Base-by-base conservation (phyloP, 1,139 yeast genomes). In the Candida albicans region DNA sequence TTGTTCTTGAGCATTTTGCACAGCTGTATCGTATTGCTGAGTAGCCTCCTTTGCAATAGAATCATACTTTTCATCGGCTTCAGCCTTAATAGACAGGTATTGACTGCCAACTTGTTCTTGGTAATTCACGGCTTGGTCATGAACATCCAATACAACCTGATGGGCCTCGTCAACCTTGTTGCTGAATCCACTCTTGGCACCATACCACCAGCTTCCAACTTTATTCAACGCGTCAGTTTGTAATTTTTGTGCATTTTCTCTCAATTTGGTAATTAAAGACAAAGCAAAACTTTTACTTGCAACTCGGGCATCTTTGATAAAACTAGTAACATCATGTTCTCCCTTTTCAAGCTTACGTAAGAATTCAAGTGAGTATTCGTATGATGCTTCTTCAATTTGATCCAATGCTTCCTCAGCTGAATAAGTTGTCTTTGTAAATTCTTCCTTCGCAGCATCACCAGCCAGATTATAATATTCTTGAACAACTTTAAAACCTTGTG, bases 401-500 rank as follows among this genome's bases (percentile, higher is more conserved):
- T 54, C 49, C 45, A 62, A 53, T 1, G 57, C 58, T 7, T 60
- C 57, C 12, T 57, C 62, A 31, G 57, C 51, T 9, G 57, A 52
- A 28, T 47, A 51, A 34, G 52, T 44, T 13, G 52, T 47, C 24
- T 60, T 52, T 8, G 53, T 59, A 35, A 56, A 56, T 48, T 60
- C 52, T 12, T 53, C 49, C 26, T 59, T 57, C 18, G 73, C 55
- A 36, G 61, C 54, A 15, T 60, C 64, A 35, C 65, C 55, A 7
- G 75, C 71, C 43, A 61, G 58, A 30, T 74, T 67, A 43, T 73
- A 76, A 54, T 80, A 76, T 50, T 71, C 65, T 54, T 58, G 61
- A 12, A 62, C 67, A 35, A 65, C 57, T 33, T 60, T 37, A 40
- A 54, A 61, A 7, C 61, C 55, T 2, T 52, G 40, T 37, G 46